phyloP scores from a whole-genome alignment of 2,329 filamentous ascomycete species.

The Colletotrichum graminicola region DNA sequence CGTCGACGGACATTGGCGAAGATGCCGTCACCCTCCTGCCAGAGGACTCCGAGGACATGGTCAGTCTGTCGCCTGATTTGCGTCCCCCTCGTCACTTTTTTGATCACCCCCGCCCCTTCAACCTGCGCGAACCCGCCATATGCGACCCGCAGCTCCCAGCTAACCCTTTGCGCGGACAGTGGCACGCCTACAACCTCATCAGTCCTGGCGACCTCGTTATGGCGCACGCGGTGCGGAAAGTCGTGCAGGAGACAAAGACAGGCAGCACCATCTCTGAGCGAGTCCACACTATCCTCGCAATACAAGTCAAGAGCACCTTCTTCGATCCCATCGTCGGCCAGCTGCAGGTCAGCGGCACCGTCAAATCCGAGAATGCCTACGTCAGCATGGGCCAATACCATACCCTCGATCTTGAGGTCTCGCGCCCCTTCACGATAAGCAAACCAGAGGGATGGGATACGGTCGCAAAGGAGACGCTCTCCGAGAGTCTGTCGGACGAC shows the following conservation, averaged over 20 bases:
- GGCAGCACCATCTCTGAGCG: constrained; percentile 63
- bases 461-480: constrained; percentile 81
- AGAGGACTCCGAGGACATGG: constrained; percentile 63
- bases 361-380: constrained; percentile 65
- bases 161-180: constrained; percentile 50
- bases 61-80: constrained; percentile 44
- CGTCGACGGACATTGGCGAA: constrained; percentile 55
- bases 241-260: constrained; percentile 60
- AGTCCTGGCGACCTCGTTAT: constrained; percentile 64
- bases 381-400: constrained; percentile 69
- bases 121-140: not conserved
- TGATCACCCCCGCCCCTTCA: not conserved
- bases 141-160: not conserved
- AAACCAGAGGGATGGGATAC: constrained; percentile 88
- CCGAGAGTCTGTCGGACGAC: constrained; percentile 82
- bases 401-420: constrained; percentile 83
- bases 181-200: constrained; percentile 74
- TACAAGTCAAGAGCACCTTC: constrained; percentile 68
- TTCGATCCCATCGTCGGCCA: constrained; percentile 68
- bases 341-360: constrained; percentile 68
- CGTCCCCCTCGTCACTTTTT: not conserved
- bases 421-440: constrained; percentile 88
- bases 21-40: constrained; percentile 58
- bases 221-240: constrained; percentile 69
- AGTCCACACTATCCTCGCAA: constrained; percentile 69